Evolutionary conservation across 257 asterid genomes (phyloP), one percentile per base, ranked within the genome.

Genomic region (Petrea volubilis): DNA sequence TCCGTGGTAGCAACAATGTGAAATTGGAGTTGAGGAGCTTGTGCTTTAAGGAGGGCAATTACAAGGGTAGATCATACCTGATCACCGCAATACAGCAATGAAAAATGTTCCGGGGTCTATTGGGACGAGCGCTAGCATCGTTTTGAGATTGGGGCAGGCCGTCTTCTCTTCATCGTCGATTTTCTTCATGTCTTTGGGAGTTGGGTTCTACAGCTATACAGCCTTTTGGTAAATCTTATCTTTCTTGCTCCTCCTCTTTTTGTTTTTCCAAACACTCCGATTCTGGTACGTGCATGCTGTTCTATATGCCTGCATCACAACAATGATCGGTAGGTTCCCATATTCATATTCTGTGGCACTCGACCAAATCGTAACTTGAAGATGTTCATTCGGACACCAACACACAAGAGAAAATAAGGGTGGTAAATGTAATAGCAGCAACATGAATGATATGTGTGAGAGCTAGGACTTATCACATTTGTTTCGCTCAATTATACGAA

Each of bases 151-250:
- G 7, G 90, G 92, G 60, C 94, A 88, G 80, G 84, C 84, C 21
- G 51, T 78, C 67, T 83, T 74, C 77, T 83, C 96, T 62, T 78
- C 89, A 10, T 83, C 88, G 25, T 85, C 96, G 68, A 89, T 91
- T 58, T 78, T 80, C 74, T 84, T 83, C 89, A 86, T 88, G 94
- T 88, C 96, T 6, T 68, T 84, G 33, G 88, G 89, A 71, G 88
- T 75, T 34, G 93, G 88, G 38, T 86, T 88, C 86, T 87, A 88
- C 79, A 83, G 76, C 85, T 91, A 88, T 64, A 88, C 97, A 18
- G 82, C 94, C 78, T 91, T 91, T 46, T 83, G 97, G 97, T 91
- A 86, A 67, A 43, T 59, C 21, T 55, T 69, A 23, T 43, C 6
- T 20, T 8, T 6, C 46, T 6, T 11, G 3, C 38, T 31, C 38